Conservation (phyloP, 2,329 filamentous ascomycete species). For the Penicillium decumbens region DNA sequence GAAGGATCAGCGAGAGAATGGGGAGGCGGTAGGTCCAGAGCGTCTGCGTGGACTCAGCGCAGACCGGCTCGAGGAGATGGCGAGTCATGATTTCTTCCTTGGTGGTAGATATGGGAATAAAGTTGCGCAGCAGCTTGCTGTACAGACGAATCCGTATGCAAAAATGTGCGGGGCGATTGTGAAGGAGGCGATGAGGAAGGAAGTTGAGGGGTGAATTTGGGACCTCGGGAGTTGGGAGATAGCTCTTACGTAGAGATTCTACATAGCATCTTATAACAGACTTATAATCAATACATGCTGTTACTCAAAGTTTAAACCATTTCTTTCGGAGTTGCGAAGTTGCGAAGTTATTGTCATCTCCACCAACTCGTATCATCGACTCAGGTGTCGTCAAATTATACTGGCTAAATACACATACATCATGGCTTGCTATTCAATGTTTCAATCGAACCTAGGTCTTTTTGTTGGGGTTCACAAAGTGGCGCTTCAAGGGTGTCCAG, state of each 20-base stretch:
- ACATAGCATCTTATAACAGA: not conserved
- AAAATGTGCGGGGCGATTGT: slow-evolving; percentile 61
- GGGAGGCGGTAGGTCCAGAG: slow-evolving; percentile 21
- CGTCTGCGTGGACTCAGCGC: slow-evolving; percentile 32
- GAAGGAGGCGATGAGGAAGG: slow-evolving; percentile 55
- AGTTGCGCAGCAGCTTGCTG: slow-evolving; percentile 54
- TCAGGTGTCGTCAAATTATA: slow-evolving; percentile 5
- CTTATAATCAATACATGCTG: not conserved
- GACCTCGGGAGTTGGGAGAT: not conserved
- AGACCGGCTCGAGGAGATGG: slow-evolving; percentile 51
- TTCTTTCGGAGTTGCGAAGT: not conserved
- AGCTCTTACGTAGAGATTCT: not conserved
- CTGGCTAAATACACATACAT: slow-evolving; percentile 5
- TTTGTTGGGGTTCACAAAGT: slow-evolving; percentile 55
- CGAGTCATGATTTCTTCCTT: slow-evolving; percentile 52
- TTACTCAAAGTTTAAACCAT: not conserved
- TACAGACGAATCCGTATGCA: slow-evolving; percentile 59
- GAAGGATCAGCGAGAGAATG: slow-evolving; percentile 8
- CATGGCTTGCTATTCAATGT: not conserved
- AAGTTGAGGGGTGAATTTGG: slow-evolving; percentile 37
- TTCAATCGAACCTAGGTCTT: not conserved
- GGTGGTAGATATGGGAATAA: slow-evolving; percentile 55
- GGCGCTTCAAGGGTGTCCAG: slow-evolving; percentile 65
- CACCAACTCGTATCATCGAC: not conserved
- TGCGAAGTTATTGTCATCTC: not conserved